A percentile compares a stretch with the other conserved stretches of the same genome.
Evolutionary conservation across 768 basidiomycete species (phyloP).

Genomic region (Boletus insuetus): DNA sequence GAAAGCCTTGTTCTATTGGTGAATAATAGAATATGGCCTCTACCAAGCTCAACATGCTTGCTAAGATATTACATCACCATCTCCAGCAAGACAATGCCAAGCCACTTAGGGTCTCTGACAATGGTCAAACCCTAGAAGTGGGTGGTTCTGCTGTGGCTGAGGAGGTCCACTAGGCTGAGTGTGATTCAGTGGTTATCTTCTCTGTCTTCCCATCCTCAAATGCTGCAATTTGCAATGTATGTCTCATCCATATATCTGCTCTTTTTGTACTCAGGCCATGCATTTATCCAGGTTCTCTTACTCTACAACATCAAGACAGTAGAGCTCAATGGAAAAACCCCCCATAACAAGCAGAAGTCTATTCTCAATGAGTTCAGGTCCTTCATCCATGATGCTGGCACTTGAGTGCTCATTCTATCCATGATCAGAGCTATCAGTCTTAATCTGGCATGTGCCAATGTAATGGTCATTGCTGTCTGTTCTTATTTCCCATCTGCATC

Average conservation of each 20-base stretch:
- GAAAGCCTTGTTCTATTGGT: too few relatives aligned
- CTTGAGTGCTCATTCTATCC: constrained; percentile 8
- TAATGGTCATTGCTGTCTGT: neutral
- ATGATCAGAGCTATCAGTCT: neutral
- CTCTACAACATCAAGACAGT: neutral
- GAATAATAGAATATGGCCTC: too few relatives aligned
- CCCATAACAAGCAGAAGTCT: neutral
- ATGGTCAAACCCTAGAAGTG: neutral
- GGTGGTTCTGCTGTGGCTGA: neutral
- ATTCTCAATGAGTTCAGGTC: constrained; percentile 1
- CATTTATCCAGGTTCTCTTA: too few relatives aligned
- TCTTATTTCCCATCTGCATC: too few relatives aligned
- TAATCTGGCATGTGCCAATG: neutral
- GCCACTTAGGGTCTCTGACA: neutral
- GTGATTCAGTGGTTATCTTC: too few relatives aligned
- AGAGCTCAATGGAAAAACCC: neutral
- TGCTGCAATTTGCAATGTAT: too few relatives aligned
- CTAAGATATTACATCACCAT: too few relatives aligned
- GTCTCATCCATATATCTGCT: too few relatives aligned
- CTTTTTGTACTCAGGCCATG: too few relatives aligned
- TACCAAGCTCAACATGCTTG: too few relatives aligned
- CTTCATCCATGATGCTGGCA: neutral
- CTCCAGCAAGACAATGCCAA: neutral
- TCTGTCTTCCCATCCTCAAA: too few relatives aligned
- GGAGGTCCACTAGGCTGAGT: too few relatives aligned